Evolutionary conservation across 441 rosid species (phyloP).

Genomic region (Euphorbia corollata): DNA sequence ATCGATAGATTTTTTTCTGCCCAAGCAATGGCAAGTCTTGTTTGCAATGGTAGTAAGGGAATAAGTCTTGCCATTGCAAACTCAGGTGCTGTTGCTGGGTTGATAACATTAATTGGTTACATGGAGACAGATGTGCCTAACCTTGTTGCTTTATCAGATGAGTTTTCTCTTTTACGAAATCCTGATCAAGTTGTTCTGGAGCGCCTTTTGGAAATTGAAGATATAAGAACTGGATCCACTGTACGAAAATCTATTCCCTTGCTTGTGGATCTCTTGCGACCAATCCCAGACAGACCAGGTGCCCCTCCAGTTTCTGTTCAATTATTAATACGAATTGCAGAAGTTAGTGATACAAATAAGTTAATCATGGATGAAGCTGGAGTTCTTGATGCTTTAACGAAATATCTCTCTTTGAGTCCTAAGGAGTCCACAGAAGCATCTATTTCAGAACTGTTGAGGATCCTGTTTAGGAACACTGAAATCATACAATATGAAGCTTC

Average conservation of each 20-base stretch:
- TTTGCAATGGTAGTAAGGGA: constrained; percentile 50
- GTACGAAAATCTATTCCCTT: constrained; percentile 78
- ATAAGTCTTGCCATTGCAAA: constrained; percentile 52
- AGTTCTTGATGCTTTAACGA: constrained; percentile 68
- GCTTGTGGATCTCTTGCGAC: constrained; percentile 84
- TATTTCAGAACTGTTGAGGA: constrained; percentile 57
- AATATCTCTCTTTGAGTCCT: constrained; percentile 71
- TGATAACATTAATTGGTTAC: constrained; percentile 54
- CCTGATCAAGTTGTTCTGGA: constrained; percentile 72
- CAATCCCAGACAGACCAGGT: constrained; percentile 77
- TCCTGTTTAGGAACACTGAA: constrained; percentile 53
- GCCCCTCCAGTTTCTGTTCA: constrained; percentile 61
- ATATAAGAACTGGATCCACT: constrained; percentile 63
- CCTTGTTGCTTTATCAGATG: constrained; percentile 55
- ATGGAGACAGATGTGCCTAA: constrained; percentile 47
- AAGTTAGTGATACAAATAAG: constrained; percentile 63
- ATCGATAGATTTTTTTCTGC: constrained; percentile 71
- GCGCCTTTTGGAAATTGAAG: constrained; percentile 69
- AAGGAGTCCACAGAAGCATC: constrained; percentile 67
- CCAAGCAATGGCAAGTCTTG: constrained; percentile 73
- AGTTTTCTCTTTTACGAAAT: constrained; percentile 46
- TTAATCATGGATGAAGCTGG: constrained; percentile 76
- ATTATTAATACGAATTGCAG: constrained; percentile 57
- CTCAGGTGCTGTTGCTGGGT: constrained; percentile 64
- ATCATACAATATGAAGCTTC: constrained; percentile 57